Evolutionary conservation across 2,329 filamentous ascomycete species (phyloP), one percentile per base, ranked within the genome.

Genomic region (Sarocladiaceae sp.): DNA sequence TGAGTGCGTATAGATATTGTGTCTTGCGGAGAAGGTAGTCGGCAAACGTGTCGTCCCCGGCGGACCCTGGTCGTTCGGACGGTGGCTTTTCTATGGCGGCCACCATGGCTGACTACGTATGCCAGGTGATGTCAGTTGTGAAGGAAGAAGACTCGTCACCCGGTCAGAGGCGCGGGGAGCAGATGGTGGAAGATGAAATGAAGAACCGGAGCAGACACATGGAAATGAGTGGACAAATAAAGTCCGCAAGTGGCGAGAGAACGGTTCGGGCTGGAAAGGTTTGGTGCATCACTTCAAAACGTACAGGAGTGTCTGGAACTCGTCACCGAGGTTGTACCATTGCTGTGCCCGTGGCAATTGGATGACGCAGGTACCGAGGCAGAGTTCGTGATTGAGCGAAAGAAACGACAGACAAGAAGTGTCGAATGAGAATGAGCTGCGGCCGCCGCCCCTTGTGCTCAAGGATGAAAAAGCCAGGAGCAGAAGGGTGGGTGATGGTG

Each of bases 1-100:
- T 59, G 52, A 74, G 67, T 13, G 78, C 72, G 58, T 81, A 82
- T 48, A 76, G 62, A 53, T 79, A 74, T 63, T 82, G 74, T 8
- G 75, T 72, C 37, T 68, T 60, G 52, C 68, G 67, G 57, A 78
- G 70, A 40, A 78, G 64, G 52, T 63, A 62, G 63, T 78, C 74
- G 29, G 63, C 51, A 50, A 59, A 57, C 55, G 61, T 52, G 40
- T 58, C 55, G 53, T 64, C 59, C 50, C 52, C 47, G 17, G 50
- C 56, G 52, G 57, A 53, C 54, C 62, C 59, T 53, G 54, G 57
- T 54, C 56, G 54, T 51, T 58, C 56, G 57, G 57, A 58, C 54
- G 61, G 62, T 56, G 62, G 57, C 42, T 59, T 63, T 55, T 65
- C 61, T 59, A 69, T 66, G 60, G 62, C 57, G 58, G 62, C 62